These are phyloP conservation scores for Cavenderia fasciculata DNA, from an alignment of 78 protist genomes.

Conservation along the genomic window DNA sequence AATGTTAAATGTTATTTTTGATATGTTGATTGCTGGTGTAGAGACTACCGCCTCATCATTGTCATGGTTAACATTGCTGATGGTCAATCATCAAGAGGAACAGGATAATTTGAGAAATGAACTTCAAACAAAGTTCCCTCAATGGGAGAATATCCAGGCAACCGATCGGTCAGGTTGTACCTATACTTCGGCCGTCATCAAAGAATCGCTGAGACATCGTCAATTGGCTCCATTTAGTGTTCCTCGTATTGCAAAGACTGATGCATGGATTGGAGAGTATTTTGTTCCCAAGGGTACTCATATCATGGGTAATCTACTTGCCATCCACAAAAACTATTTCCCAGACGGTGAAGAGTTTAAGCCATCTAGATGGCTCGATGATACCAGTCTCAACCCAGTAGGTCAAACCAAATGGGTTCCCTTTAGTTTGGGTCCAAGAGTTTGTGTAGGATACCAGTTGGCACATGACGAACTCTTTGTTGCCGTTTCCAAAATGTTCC, in stretches of 20 bases:
- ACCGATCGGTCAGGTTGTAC: background rate
- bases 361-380: conserved; percentile 34
- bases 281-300: conserved; percentile 37
- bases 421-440: conserved; percentile 13
- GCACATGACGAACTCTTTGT: conserved; percentile 18
- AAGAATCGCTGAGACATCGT: conserved; percentile 29
- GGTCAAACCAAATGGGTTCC: background rate
- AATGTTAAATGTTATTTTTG: background rate
- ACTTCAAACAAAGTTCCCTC: too few species aligned
- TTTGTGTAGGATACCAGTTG: conserved; percentile 31
- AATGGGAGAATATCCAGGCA: too few species aligned
- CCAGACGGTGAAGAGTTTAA: conserved; percentile 7
- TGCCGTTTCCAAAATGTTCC: conserved; percentile 13
- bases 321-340: background rate
- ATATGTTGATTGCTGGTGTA: conserved; percentile 8
- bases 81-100: conserved; percentile 16
- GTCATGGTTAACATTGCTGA: background rate
- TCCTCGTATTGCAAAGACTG: background rate
- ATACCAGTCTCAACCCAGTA: background rate
- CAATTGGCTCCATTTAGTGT: conserved; percentile 14
- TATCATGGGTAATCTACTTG: background rate
- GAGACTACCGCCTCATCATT: conserved; percentile 19
- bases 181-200: conserved; percentile 5
- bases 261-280: background rate
- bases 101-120: conserved; percentile 50